Evolutionary conservation across 805 yeast genomes (phyloP).

Genomic region (Saccharomycopsis capsularis): DNA sequence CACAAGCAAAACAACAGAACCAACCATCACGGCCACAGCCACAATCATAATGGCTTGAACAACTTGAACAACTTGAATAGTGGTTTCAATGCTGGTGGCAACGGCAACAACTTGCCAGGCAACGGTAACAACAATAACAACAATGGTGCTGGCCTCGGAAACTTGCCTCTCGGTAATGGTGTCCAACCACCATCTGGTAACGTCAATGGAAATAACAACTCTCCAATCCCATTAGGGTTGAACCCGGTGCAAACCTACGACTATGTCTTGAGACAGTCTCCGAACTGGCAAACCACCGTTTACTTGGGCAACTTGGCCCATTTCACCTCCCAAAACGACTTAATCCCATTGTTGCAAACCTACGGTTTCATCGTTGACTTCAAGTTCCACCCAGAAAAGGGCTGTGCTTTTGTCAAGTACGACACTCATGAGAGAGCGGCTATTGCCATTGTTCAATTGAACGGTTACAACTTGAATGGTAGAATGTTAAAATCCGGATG

Average conservation of each 20-base stretch:
- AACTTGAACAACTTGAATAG: slow-evolving; percentile 19
- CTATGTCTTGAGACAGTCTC: slow-evolving; percentile 66
- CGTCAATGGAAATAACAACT: slow-evolving; percentile 17
- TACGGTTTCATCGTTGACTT: slow-evolving; percentile 81
- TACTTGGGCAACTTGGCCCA: slow-evolving; percentile 83
- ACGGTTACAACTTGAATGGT: slow-evolving; percentile 59
- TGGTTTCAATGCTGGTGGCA: no score
- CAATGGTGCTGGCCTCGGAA: background rate
- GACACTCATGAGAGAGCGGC: slow-evolving; percentile 88
- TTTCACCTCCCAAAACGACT: slow-evolving; percentile 62
- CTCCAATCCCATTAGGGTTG: slow-evolving; percentile 19
- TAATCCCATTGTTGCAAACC: slow-evolving; percentile 65
- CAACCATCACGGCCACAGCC: slow-evolving; percentile 23
- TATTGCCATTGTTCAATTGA: slow-evolving; percentile 71
- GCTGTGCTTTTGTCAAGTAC: slow-evolving; percentile 84
- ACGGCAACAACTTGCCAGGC: slow-evolving; percentile 25
- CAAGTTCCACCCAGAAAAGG: slow-evolving; percentile 71
- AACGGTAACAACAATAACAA: slow-evolving; percentile 14
- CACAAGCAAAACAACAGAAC: slow-evolving; percentile 44
- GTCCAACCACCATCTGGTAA: background rate
- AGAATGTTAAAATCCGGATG: slow-evolving; percentile 78
- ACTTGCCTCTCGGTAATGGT: slow-evolving; percentile 3
- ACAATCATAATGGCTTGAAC: slow-evolving; percentile 15
- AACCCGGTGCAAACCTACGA: slow-evolving; percentile 54
- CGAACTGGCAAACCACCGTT: slow-evolving; percentile 79